A percentile compares a stretch with the other conserved stretches of the same genome.
phyloP scores from a whole-genome alignment of 1,139 yeast species.

The Geotrichum carabidarum region DNA sequence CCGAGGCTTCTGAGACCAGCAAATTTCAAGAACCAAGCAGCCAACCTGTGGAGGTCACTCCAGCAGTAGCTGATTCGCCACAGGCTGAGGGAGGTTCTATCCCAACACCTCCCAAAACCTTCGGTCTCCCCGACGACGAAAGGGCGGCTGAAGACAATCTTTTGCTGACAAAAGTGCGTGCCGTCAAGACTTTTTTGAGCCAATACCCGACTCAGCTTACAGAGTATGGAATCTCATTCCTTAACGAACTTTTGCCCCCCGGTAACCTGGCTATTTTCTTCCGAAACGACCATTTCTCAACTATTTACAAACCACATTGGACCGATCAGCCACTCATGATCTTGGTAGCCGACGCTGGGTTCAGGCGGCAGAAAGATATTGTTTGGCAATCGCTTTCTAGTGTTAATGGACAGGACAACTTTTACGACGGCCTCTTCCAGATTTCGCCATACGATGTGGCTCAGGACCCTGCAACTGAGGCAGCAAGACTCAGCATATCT shows the following conservation, averaged over 20 bases:
- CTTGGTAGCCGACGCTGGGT: slow-evolving; percentile 73
- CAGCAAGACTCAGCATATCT: slow-evolving; percentile 33
- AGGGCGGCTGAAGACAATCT: neutral
- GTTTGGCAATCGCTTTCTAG: slow-evolving; percentile 76
- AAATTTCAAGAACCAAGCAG: slow-evolving; percentile 9
- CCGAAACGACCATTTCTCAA: slow-evolving; percentile 79
- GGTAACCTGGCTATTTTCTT: slow-evolving; percentile 61
- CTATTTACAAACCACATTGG: slow-evolving; percentile 51
- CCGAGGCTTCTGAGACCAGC: slow-evolving; percentile 4
- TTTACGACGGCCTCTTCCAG: slow-evolving; percentile 51
- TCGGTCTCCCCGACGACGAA: neutral
- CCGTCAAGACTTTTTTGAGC: slow-evolving; percentile 42
- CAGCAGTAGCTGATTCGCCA: neutral
- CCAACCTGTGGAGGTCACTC: neutral
- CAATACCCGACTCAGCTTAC: slow-evolving; percentile 69
- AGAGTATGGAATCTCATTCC: slow-evolving; percentile 48
- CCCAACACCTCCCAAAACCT: slow-evolving; percentile 8
- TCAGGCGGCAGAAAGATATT: slow-evolving; percentile 44
- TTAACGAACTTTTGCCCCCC: slow-evolving; percentile 42
- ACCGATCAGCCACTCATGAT: slow-evolving; percentile 44
- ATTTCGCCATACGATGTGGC: slow-evolving; percentile 13
- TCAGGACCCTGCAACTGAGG: slow-evolving; percentile 21
- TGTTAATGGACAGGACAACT: slow-evolving; percentile 61
- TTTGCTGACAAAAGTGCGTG: slow-evolving; percentile 19
- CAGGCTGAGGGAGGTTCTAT: neutral